Base-by-base conservation (phyloP, 2,329 filamentous ascomycete species). In the Alternaria infectoria region DNA sequence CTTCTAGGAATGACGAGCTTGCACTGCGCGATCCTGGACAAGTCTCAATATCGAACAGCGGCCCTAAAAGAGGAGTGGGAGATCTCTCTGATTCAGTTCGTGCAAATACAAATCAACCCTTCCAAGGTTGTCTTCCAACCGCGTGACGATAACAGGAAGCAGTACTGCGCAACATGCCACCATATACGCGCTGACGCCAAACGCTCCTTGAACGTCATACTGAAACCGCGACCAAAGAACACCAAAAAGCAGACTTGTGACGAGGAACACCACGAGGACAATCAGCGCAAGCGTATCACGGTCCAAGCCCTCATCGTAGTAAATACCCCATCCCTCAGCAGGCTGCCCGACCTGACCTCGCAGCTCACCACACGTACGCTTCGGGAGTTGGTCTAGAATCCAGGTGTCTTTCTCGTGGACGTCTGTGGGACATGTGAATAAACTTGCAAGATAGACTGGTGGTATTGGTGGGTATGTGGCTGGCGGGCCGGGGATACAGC, bases 321-420 rank as follows among this genome's bases (percentile, higher is more conserved):
- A 72, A 3, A 74, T 69, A 2, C 74, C 72, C 74, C 72, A 75
- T 7, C 72, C 73, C n/a, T 72, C 68, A n/a, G 68, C 70, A 3
- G 72, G 72, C 19, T 72, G 47, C 1, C 67, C 67, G 10, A 59
- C 28, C 21, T 61, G 46, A 3, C 65, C 72, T 4, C 61, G 59
- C 9, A 77, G 60, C 32, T 69, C 52, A 5, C 73, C 71, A 32
- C 59, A 64, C 0, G 54, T 69, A 6, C 71, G 69, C 36, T 70
- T 74, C 2, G 73, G 73, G 5, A 75, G 56, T 36, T 70, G 72
- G 25, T 69, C 50, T 0, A 73, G 46, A 2, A 75, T 69, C 68
- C 67, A 73, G 0, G 59, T 69, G 6, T 75, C 67, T 0, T 64
- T 15, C 26, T 71, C 64, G 23, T 67, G 59, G 7, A 67, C 62